These are phyloP conservation scores for Quercus rubra DNA, from an alignment of 306 rosid species.

Conservation along the genomic window DNA sequence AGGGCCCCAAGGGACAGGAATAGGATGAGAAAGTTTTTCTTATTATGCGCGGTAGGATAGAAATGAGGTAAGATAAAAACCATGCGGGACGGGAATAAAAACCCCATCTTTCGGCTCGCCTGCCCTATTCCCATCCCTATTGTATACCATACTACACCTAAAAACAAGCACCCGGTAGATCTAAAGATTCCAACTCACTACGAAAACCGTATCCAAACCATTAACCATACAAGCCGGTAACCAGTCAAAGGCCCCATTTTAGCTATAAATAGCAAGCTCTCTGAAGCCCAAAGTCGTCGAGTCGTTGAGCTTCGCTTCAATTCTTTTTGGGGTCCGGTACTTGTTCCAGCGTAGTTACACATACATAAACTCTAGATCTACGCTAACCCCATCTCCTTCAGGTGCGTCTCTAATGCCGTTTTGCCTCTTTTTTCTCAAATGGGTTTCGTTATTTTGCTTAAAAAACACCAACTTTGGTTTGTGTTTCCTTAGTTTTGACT, in stretches of 20 bases:
- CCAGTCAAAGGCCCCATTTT: slow-evolving; percentile 22
- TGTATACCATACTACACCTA: not conserved
- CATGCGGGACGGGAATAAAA: no score
- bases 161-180: not conserved
- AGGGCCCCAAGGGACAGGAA: no score
- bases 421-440: no score
- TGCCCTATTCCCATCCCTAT: no score
- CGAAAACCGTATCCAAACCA: slow-evolving; percentile 11
- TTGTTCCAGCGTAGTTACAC: not conserved
- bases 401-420: slow-evolving; percentile 7
- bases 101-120: no score
- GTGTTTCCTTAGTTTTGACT: not conserved
- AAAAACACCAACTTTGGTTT: not conserved
- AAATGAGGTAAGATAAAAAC: no score
- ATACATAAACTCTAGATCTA: slow-evolving; percentile 6
- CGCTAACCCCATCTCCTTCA: not conserved
- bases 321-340: not conserved
- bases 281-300: not conserved
- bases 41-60: no score
- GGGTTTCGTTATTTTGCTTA: not conserved
- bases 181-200: not conserved
- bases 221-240: slow-evolving; percentile 38
- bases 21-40: no score
- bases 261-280: slow-evolving; percentile 35
- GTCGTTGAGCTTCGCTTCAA: not conserved